phyloP scores from a whole-genome alignment of 257 asterid species.

The Coffea eugenioides region DNA sequence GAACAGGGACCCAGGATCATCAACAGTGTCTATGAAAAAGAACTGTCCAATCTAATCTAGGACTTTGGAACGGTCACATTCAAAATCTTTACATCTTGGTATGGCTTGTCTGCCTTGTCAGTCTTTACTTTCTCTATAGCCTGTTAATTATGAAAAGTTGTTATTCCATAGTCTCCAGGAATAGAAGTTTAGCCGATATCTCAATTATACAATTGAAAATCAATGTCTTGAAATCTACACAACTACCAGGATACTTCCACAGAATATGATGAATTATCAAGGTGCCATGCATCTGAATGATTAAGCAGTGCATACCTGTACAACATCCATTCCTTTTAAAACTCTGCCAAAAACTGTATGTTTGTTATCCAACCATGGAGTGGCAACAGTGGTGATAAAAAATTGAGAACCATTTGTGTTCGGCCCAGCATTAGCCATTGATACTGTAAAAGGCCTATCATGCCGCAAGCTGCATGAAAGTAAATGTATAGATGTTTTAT shows the following conservation, averaged over 20 bases:
- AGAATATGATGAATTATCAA: background rate
- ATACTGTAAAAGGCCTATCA: constrained; percentile 91
- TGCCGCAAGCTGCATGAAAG: constrained; percentile 77
- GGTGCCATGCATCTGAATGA: background rate
- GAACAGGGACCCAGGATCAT: background rate
- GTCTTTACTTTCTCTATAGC: constrained; percentile 92
- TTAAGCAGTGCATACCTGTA: constrained; percentile 59
- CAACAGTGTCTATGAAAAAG: background rate
- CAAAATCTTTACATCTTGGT: constrained; percentile 88
- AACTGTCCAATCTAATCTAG: background rate
- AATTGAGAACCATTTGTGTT: constrained; percentile 96
- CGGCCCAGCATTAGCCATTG: constrained; percentile 99
- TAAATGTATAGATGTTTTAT: constrained; percentile 2
- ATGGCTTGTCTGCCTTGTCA: constrained; percentile 82
- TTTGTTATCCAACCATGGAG: constrained; percentile 99
- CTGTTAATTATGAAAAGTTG: constrained; percentile 38
- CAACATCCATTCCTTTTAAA: constrained; percentile 95
- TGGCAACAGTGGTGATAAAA: constrained; percentile 92
- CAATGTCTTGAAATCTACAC: background rate
- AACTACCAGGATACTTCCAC: background rate
- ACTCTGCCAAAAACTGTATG: constrained; percentile 99
- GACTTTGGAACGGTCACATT: constrained; percentile 88
- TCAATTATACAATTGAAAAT: background rate
- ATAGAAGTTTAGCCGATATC: background rate
- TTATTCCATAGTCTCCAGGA: background rate